Evolutionary conservation across 768 basidiomycete genomes (phyloP), one percentile per base, ranked within the genome.

Genomic region (Psilocybe sp.): DNA sequence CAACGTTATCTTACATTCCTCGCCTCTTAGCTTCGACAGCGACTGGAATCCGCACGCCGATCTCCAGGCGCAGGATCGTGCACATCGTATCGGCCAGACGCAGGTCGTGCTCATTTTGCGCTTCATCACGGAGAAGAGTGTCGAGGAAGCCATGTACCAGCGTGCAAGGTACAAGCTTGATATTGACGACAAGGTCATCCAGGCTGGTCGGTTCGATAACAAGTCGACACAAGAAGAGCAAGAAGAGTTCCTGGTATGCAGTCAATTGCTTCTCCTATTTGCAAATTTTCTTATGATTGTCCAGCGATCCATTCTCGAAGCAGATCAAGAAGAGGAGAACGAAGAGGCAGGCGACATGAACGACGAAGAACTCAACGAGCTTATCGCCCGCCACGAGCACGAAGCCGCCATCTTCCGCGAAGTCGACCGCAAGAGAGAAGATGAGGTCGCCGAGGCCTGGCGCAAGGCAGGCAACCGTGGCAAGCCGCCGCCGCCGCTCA

Each of bases 41-140:
- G 89, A 92, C 63, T 89, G 87, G 94, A 99, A 98, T 73, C 96
- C 96, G 41, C 96, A 98, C 60, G 96, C 97, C 44, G 96, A 99
- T 85, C 73, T 98, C 53, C 97, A 99, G 69, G 97, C 97, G 11
- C 97, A 99, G 68, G 96, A 99, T 82, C 92, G 95, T 78, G 92
- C 92, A 10, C 96, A 99, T 79, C 95, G 97, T 80, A 99, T 99
- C 61, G 97, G 97, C 51, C 97, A 99, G 65, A 99, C 97, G 51
- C 96, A 95, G 69, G 90, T 94, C 40, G 97, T 99, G 15, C 85
- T 95, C 31, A 98, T 99, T 55, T 77, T 98, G 56, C 85, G 96
- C 54, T 91, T 99, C 68, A 95, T 99, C 65, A 97, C 96, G 4
- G 92, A 97, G 68, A 93, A 94, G 75, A 96, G 94, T 55, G 93